Conservation (phyloP, 495 filamentous ascomycete species). For the Penicillium bialowiezense region DNA sequence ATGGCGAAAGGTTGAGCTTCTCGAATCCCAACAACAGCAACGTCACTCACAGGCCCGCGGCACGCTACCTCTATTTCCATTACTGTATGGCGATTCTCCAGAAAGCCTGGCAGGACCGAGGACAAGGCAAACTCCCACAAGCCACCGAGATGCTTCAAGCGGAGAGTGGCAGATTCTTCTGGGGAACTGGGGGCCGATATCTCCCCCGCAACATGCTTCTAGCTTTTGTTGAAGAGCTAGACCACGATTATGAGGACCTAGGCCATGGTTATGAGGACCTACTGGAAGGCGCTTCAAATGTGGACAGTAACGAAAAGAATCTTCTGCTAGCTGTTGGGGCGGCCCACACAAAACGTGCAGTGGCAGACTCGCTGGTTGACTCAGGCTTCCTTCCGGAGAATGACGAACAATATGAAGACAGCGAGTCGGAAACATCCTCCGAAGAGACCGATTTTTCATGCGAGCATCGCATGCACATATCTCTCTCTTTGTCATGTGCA, state of each 20-base stretch:
- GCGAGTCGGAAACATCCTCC: too few relatives aligned
- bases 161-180: conserved; percentile 18
- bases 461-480: too few relatives aligned
- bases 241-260: conserved; percentile 7
- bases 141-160: conserved; percentile 7
- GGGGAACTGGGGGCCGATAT: conserved; percentile 18
- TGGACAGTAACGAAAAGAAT: too few relatives aligned
- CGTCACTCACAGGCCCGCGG: conserved; percentile 11
- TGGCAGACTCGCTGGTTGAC: too few relatives aligned
- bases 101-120: conserved; percentile 9
- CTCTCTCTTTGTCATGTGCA: too few relatives aligned
- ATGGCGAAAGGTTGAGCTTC: conserved; percentile 17
- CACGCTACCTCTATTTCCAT: conserved; percentile 24
- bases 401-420: too few relatives aligned
- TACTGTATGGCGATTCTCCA: conserved; percentile 18
- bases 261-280: conserved; percentile 9
- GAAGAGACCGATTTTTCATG: too few relatives aligned
- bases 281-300: too few relatives aligned
- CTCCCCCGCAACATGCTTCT: conserved; percentile 18
- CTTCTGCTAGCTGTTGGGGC: too few relatives aligned
- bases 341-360: too few relatives aligned
- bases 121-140: background rate
- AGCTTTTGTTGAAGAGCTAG: conserved; percentile 19
- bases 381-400: too few relatives aligned
- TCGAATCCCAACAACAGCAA: too few relatives aligned